Conservation (phyloP, 1,284 basidiomycete species). For the Rhodotorula sp. region DNA sequence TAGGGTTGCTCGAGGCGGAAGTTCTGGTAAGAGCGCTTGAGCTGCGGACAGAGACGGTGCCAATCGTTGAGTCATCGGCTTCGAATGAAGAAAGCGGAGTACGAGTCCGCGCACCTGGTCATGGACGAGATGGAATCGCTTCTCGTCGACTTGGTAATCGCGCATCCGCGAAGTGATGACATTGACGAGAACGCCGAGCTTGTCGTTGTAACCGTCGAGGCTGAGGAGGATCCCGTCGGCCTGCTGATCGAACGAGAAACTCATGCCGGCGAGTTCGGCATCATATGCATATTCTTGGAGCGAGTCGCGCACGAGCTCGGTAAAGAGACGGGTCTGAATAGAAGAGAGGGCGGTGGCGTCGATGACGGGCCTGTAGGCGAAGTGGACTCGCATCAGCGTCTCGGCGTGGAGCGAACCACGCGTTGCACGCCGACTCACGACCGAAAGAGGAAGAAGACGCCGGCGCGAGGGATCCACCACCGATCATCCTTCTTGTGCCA, state of each 20-base stretch:
- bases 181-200: slow-evolving; percentile 72
- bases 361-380: slow-evolving; percentile 45
- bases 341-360: slow-evolving; percentile 47
- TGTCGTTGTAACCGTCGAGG: slow-evolving; percentile 90
- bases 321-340: slow-evolving; percentile 64
- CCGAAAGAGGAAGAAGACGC: slow-evolving; percentile 66
- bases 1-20: slow-evolving; percentile 84
- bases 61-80: too few relatives aligned
- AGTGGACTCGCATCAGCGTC: not conserved
- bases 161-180: slow-evolving; percentile 73
- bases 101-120: slow-evolving; percentile 63
- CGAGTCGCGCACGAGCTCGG: slow-evolving; percentile 82
- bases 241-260: slow-evolving; percentile 68
- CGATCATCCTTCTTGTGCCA: slow-evolving; percentile 97
- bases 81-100: not conserved
- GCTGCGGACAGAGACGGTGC: slow-evolving; percentile 51
- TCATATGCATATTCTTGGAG: slow-evolving; percentile 90
- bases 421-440: slow-evolving; percentile 55
- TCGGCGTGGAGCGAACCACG: not conserved
- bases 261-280: slow-evolving; percentile 85
- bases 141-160: slow-evolving; percentile 64
- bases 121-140: slow-evolving; percentile 77
- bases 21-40: slow-evolving; percentile 75
- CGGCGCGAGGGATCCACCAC: slow-evolving; percentile 88
- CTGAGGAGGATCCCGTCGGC: slow-evolving; percentile 68